Conservation (phyloP, 768 basidiomycete species). For the Cystobasidium ongulense region DNA sequence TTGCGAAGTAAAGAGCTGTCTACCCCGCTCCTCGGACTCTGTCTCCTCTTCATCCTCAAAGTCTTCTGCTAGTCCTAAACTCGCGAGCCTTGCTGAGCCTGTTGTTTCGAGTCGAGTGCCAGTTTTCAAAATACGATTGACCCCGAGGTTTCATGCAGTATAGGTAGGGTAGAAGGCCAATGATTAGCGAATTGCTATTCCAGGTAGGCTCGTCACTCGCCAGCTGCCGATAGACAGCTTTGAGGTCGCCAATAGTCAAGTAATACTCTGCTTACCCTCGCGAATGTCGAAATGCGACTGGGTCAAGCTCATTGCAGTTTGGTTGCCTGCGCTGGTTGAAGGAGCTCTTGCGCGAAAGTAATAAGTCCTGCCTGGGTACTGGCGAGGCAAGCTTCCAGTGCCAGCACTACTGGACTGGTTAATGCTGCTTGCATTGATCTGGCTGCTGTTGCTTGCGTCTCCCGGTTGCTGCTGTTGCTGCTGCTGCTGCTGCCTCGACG, state of each 20-base stretch:
- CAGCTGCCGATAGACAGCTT: not conserved
- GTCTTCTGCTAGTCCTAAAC: slow-evolving; percentile 12
- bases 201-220: no score
- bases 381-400: not conserved
- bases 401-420: not conserved
- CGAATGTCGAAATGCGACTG: slow-evolving; percentile 16
- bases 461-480: no score
- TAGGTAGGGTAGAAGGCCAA: not conserved
- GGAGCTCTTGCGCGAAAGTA: not conserved
- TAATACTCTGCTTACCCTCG: not conserved
- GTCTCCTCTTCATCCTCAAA: not conserved
- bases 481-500: not conserved
- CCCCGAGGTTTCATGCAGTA: not conserved
- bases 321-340: not conserved
- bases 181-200: no score
- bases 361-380: not conserved
- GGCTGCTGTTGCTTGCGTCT: not conserved
- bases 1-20: not conserved
- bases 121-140: not conserved
- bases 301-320: slow-evolving; percentile 1
- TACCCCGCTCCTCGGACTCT: not conserved
- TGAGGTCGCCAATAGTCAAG: not conserved
- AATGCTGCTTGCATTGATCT: not conserved
- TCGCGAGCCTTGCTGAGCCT: slow-evolving; percentile 23
- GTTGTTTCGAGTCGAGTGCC: not conserved